phyloP scores from a whole-genome alignment of 2,329 filamentous ascomycete genomes.

The Graphilbum fragrans region DNA sequence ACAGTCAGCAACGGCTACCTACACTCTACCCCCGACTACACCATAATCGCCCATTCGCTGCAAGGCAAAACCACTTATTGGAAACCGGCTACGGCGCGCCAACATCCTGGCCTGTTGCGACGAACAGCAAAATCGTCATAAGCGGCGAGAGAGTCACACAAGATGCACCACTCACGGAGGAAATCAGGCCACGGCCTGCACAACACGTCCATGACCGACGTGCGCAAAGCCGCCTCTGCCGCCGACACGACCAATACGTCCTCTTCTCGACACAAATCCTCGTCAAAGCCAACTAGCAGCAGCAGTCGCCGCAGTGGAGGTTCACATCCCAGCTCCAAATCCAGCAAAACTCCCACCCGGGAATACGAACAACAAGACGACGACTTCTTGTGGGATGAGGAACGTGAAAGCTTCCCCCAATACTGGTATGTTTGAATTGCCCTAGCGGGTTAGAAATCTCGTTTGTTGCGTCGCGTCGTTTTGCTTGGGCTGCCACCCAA shows the following conservation, averaged over 20 bases:
- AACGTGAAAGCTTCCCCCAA: conserved; percentile 52
- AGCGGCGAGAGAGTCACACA: no score
- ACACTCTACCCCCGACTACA: no score
- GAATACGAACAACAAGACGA: conserved; percentile 40
- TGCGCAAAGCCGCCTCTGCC: conserved; percentile 35
- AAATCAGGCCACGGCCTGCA: conserved; percentile 42
- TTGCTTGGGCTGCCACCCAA: no score
- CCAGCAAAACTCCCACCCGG: conserved; percentile 31
- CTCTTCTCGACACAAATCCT: conserved; percentile 28
- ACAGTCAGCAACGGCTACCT: no score
- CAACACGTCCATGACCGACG: conserved; percentile 42
- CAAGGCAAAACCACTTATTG: no score
- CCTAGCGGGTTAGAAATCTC: no score
- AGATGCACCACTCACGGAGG: conserved; percentile 45
- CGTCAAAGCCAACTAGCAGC: conserved; percentile 23
- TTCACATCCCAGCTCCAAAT: conserved; percentile 27
- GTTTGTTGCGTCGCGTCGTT: no score
- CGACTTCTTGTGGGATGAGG: conserved; percentile 40
- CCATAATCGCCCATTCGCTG: no score
- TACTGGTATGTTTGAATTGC: conserved; percentile 44
- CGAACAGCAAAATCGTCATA: no score
- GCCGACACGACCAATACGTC: conserved; percentile 20
- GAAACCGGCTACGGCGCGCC: no score
- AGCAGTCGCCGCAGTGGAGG: conserved; percentile 12
- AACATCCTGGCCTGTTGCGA: no score